Evolutionary conservation across 768 basidiomycete species (phyloP), one percentile per base, ranked within the genome.

Genomic region (Russula compacta): DNA sequence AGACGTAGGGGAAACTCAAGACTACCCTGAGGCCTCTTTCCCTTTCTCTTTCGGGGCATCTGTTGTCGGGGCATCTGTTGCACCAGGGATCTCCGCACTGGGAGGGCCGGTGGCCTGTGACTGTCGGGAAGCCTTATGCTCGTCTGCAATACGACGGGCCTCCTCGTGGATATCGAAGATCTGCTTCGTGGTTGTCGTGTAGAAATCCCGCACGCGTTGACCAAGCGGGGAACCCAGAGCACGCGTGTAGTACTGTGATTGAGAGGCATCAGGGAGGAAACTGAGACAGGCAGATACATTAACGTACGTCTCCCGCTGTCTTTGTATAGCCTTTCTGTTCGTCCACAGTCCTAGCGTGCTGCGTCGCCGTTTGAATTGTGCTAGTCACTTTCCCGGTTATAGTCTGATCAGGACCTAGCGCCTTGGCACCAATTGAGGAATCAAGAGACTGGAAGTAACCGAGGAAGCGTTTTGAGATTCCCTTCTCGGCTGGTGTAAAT

Each of bases 111-210:
- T 33, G n/a, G 50, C 8, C 3, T 14, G 52, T 1, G 47, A 12
- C 10, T 50, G 38, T 38, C 42, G 60, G 21, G 60, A 19, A 6
- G 17, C 59, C 68, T 87, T 85, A 66, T 88, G 80, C 58, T 77
- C 72, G 32, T 79, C 80, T 32, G 85, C 83, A 68, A 98, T 91
- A 35, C 95, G 83, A 61, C 79, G 77, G 2, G 95, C 95, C 73
- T 98, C 95, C 69, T 94, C 91, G 70, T 97, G 94, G 51, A 98
- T 94, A 70, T 98, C 94, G 19, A 81, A 68, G 32, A 92, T 85
- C 73, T 95, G 90, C 76, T 97, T 98, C 19, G 85, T 79, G 8
- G 92, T 95, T 47, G 75, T 74, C 14, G 95, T 95, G 77, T 97
- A 98, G 77, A 97, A 98, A 1, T 74, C 68, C 33, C 76, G 73